Evolutionary conservation across 2,329 filamentous ascomycete species (phyloP), one percentile per base, ranked within the genome.

Genomic region (Calonectria pseudoreteaudii): DNA sequence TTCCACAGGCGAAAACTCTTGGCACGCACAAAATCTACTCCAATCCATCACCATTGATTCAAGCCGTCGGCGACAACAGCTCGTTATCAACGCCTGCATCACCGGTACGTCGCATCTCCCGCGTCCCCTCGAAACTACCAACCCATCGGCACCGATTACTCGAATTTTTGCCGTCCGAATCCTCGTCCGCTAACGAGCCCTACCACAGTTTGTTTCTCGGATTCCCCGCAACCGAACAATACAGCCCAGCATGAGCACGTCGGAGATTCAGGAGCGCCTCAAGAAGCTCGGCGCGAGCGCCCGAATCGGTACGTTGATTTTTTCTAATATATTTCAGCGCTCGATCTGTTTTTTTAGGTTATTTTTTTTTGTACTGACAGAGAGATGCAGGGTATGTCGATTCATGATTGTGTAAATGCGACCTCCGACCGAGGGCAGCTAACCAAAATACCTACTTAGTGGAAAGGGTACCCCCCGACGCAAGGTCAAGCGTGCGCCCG

Each of bases 401-500:
- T 72, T 65, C 49, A 41, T 66, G 53, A 73, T 70, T 68, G 56
- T 62, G 56, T 62, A 62, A 62, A 62, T 62, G 50, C 78, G 30
- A 68, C 58, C 74, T 67, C 71, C 75, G 69, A 73, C 71, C 36
- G 41, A 73, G 71, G 73, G 80, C 79, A 78, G 79, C 81, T 84
- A 83, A 84, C 76, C 66, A 71, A 64, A 70, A 70, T 50, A 50
- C 58, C 53, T 73, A 75, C 44, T 70, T 78, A 89, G 96, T 90
- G 97, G 97, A 90, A 99, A 99, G 92, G 97, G 97, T 83, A 98
- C 97, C 82, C 97, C 97, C 85, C 92, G 97, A 90, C 93, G 97
- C 90, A 97, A 98, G 92, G 94, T 97, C 87, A 99, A 98, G 95
- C 97, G 98, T 89, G 94, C 96, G 81, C 95, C 97, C 88, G 95